phyloP scores from a whole-genome alignment of 768 basidiomycete genomes.

The Suillus discolor region DNA sequence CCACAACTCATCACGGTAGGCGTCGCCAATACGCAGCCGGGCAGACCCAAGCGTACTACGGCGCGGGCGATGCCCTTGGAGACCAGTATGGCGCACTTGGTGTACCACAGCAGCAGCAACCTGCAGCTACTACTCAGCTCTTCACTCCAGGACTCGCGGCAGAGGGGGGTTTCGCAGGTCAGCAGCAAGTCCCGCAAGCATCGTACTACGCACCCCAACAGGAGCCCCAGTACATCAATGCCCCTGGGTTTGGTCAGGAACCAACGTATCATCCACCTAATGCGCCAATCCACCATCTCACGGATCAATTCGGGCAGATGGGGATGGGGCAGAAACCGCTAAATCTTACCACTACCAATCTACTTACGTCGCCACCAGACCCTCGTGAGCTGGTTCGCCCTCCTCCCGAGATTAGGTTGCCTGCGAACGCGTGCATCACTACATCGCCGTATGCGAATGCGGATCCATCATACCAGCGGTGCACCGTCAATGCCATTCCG shows the following conservation, averaged over 20 bases:
- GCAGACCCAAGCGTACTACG: slow-evolving; percentile 89
- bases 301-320: slow-evolving; percentile 91
- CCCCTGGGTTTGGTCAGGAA: slow-evolving; percentile 47
- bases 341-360: slow-evolving; percentile 84
- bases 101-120: slow-evolving; percentile 39
- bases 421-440: slow-evolving; percentile 81
- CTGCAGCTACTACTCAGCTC: slow-evolving; percentile 51
- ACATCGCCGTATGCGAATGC: slow-evolving; percentile 81
- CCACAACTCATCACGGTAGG: slow-evolving; percentile 51
- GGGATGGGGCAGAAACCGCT: slow-evolving; percentile 80
- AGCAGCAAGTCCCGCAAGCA: slow-evolving; percentile 46
- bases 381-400: slow-evolving; percentile 79
- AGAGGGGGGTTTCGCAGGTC: slow-evolving; percentile 67
- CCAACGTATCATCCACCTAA: slow-evolving; percentile 40
- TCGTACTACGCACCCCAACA: slow-evolving; percentile 50
- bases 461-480: slow-evolving; percentile 89
- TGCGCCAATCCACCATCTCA: slow-evolving; percentile 58
- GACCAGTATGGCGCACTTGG: slow-evolving; percentile 43
- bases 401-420: slow-evolving; percentile 89
- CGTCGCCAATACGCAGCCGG: slow-evolving; percentile 94
- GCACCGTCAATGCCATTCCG: slow-evolving; percentile 90
- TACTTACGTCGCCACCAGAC: slow-evolving; percentile 91
- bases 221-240: slow-evolving; percentile 47
- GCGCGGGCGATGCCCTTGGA: slow-evolving; percentile 45
- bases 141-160: slow-evolving; percentile 84